Conservation (phyloP, 345 rosid species). For the Eucalyptus sp. region DNA sequence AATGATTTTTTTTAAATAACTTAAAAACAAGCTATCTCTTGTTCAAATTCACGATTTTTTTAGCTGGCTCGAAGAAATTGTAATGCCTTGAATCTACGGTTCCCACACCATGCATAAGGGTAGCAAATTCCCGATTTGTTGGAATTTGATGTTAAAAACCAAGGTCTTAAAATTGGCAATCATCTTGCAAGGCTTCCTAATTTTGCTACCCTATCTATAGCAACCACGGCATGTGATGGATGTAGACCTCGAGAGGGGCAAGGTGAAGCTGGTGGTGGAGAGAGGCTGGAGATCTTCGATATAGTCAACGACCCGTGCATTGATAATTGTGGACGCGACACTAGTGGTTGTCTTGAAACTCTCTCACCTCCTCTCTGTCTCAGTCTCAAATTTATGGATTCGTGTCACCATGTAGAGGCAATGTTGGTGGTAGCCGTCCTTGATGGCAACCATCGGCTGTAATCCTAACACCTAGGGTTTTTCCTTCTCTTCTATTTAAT, state of each 20-base stretch:
- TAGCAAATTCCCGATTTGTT: neutral
- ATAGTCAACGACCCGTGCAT: neutral
- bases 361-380: neutral
- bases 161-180: neutral
- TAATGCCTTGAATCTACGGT: neutral
- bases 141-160: neutral
- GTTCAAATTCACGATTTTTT: neutral
- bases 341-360: fast-evolving
- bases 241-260: neutral
- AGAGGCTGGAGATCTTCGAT: neutral
- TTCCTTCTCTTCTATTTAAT: neutral
- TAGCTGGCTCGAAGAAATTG: neutral
- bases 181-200: neutral
- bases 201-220: neutral
- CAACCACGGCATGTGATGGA: neutral
- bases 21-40: neutral
- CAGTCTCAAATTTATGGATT: neutral
- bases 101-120: neutral
- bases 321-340: neutral
- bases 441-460: neutral
- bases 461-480: neutral
- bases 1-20: neutral
- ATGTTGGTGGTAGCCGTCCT: neutral
- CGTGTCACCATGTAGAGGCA: neutral
- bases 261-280: neutral